Conservation (phyloP, 257 asterid genomes). For the Solanum pinnatisectum region DNA sequence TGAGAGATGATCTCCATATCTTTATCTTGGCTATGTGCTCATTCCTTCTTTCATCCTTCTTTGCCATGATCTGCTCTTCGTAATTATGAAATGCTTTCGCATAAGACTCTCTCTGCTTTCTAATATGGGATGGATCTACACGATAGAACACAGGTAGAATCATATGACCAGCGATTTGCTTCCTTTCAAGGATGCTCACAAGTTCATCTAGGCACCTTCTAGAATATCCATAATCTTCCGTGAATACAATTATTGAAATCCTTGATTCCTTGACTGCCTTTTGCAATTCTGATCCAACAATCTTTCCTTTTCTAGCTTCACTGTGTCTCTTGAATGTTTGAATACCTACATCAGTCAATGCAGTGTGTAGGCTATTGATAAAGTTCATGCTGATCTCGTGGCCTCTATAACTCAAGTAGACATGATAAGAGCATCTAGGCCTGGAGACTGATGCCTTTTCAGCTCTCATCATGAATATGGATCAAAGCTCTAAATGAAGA, state of each 20-base stretch:
- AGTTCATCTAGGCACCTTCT: conserved; percentile 8
- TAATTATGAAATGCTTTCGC: not conserved
- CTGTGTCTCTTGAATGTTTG: not conserved
- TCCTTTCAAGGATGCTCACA: conserved; percentile 4
- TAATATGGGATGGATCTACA: conserved; percentile 4
- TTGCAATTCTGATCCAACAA: not conserved
- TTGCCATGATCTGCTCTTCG: not conserved
- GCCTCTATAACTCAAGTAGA: conserved; percentile 1
- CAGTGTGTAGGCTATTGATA: not conserved
- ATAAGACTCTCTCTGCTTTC: not conserved
- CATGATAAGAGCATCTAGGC: not conserved
- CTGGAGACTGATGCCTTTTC: not conserved
- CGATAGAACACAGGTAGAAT: conserved; percentile 8
- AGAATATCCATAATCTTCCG: conserved; percentile 1
- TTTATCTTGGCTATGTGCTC: not conserved
- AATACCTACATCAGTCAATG: not conserved
- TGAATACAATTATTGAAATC: conserved; percentile 5
- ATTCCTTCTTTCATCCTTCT: not conserved
- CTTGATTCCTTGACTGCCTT: not conserved
- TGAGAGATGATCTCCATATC: conserved; percentile 3
- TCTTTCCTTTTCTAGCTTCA: not conserved
- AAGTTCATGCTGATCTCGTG: not conserved
- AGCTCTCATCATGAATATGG: not conserved
- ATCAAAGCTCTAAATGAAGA: not conserved
- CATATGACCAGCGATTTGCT: not conserved